Evolutionary conservation across 2,329 filamentous ascomycete species (phyloP), one percentile per base, ranked within the genome.

Genomic region (Colletotrichum sp.): DNA sequence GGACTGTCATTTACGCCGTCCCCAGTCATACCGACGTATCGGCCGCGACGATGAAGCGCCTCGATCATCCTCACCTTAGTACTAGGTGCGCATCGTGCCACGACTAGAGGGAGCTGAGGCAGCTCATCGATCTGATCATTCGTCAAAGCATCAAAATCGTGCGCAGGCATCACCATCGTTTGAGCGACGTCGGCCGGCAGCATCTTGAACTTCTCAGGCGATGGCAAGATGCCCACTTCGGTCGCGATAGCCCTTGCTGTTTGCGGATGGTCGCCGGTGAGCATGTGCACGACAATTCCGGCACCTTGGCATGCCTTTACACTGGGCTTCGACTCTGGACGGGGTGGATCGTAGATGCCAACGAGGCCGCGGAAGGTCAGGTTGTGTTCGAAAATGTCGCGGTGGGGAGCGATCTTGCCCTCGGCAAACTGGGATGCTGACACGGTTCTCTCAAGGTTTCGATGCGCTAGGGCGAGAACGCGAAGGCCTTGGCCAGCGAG

Each of bases 41-140:
- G 88, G 64, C 89, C 88, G 30, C 93, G 90, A 32, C 93, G 88
- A 82, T 94, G 93, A 15, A 94, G 88, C 19, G 93, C 93, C 77
- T 94, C 92, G 77, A 95, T 94, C 93, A 95, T 94, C 71, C 93
- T 89, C 22, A 94, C 92, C 82, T 95, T 95, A 15, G 93, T 94
- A 68, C 90, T 89, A 2, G 93, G 93, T 4, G 92, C 91, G 79
- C 93, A 94, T 30, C 93, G 89, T 44, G 93, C 93, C 76, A 94
- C 92, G 6, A 94, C 93, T 4, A 94, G 86, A 5, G 93, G 93
- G 1, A 94, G 84, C 4, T 92, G 89, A 1, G 92, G 92, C 11
- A 94, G 87, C 13, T 86, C 79, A 77, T 94, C 93, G 39, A 94
- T 91, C 78, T 94, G 87, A 0, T 91, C 88, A 52, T 94, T 91